Percentiles rank a stretch among this genome's conserved stretches.
Evolutionary conservation across 2,329 filamentous ascomycete genomes (phyloP).

Genomic region (Chrysoporthe cubensis): DNA sequence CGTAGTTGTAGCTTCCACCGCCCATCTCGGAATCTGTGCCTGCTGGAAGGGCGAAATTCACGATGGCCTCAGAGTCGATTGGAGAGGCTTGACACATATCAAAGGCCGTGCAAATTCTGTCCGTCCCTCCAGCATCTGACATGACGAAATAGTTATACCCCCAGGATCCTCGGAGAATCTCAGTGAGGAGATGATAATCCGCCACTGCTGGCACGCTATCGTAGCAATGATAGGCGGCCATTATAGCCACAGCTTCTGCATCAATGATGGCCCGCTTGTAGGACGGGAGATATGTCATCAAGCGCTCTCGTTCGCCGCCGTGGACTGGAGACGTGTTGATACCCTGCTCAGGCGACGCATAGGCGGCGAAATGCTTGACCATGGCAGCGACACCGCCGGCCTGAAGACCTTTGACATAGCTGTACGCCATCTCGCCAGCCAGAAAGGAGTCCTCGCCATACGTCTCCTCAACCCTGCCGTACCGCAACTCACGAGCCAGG

Average conservation of each 20-base stretch:
- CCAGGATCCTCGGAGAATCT: constrained; percentile 73
- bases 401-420: constrained; percentile 62
- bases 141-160: constrained; percentile 71
- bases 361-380: constrained; percentile 77
- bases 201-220: constrained; percentile 72
- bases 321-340: constrained; percentile 67
- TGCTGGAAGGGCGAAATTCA: constrained; percentile 61
- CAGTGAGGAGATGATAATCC: constrained; percentile 66
- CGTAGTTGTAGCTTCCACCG: constrained; percentile 72
- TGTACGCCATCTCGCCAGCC: constrained; percentile 68
- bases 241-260: constrained; percentile 65
- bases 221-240: constrained; percentile 77
- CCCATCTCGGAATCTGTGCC: constrained; percentile 80
- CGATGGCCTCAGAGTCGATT: constrained; percentile 68
- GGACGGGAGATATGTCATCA: constrained; percentile 59
- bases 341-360: constrained; percentile 71
- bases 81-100: constrained; percentile 63
- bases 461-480: constrained; percentile 74
- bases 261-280: constrained; percentile 75
- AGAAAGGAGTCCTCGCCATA: constrained; percentile 72
- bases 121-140: constrained; percentile 70
- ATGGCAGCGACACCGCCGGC: constrained; percentile 68
- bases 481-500: constrained; percentile 71
- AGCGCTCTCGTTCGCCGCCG: constrained; percentile 56
- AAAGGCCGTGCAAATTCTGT: constrained; percentile 68